Percentiles rank a stretch among this genome's conserved stretches.
These are phyloP conservation scores for Sabuloglossum arenarium DNA, from an alignment of 495 filamentous ascomycete species.

Conservation along the genomic window DNA sequence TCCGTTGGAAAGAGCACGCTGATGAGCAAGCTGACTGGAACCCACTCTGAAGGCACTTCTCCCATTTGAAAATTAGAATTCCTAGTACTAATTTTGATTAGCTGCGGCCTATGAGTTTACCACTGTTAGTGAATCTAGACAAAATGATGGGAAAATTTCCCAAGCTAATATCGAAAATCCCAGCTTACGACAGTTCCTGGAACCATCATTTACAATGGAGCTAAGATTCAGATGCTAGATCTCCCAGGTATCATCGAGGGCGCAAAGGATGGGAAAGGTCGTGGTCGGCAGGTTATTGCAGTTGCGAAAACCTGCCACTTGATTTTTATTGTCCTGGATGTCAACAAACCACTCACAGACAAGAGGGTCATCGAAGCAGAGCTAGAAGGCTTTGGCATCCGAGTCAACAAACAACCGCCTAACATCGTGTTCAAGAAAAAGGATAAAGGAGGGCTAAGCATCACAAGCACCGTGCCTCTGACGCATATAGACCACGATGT, in stretches of 20 bases:
- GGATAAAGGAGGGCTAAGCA: slow-evolving; percentile 90
- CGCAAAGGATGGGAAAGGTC: slow-evolving; percentile 94
- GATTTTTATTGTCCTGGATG: slow-evolving; percentile 96
- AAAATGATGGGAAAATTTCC: background rate
- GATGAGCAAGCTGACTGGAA: slow-evolving; percentile 84
- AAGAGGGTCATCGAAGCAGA: slow-evolving; percentile 95
- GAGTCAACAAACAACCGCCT: slow-evolving; percentile 90
- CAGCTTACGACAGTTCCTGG: slow-evolving; percentile 83
- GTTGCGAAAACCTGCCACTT: slow-evolving; percentile 97
- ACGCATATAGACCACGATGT: slow-evolving; percentile 81
- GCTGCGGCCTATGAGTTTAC: slow-evolving; percentile 97
- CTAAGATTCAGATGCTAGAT: slow-evolving; percentile 97
- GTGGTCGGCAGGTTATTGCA: slow-evolving; percentile 95
- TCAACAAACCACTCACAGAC: slow-evolving; percentile 94
- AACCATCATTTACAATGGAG: slow-evolving; percentile 91
- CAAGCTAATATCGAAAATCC: slow-evolving; percentile 5
- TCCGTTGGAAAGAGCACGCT: slow-evolving; percentile 96
- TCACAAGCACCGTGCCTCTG: slow-evolving; percentile 79
- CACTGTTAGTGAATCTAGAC: slow-evolving; percentile 23
- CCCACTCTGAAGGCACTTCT: slow-evolving; percentile 64
- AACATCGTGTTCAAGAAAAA: slow-evolving; percentile 99
- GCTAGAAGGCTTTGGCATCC: slow-evolving; percentile 91
- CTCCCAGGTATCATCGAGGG: slow-evolving; percentile 97
- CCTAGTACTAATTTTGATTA: slow-evolving; percentile 15
- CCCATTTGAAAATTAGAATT: background rate